Base-by-base conservation (phyloP, 2,329 filamentous ascomycete species). In the Sporothrix mexicana region DNA sequence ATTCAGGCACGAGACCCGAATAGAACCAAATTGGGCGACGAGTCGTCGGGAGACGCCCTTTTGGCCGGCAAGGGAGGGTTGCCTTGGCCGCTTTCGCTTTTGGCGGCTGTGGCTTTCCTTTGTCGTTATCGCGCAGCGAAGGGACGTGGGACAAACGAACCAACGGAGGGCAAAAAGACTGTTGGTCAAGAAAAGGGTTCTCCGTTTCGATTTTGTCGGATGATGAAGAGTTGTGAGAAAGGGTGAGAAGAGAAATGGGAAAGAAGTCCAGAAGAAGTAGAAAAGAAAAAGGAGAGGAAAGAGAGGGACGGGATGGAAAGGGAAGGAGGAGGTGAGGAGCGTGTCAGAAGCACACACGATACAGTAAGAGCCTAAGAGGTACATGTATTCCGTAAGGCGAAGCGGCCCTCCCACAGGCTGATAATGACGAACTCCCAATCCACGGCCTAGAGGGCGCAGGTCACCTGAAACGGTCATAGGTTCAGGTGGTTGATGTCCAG, bases 391-490 rank as follows among this genome's bases (percentile, higher is more conserved):
- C n/a, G 55, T 7, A 36, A 30, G 20, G 36, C 41, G 12, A 12
- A 1, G 17, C 47, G 15, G 51, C 25, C 55, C 55, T 10, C 55
- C 25, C 55, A 59, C 25, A 59, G 55, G 25, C 55, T 43, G 51
- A 55, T 53, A 53, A 30, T 15, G 55, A 41, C 25, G 23, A 36
- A 6, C 30, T 17, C 57, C 6, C 36, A 43, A 36, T 36, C 59
- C 30, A 7, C 30, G 1, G 36, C 36, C 59, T 10, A 64, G 30
- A 61, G 41, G 62, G 66, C 66, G 66, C 47, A 68, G 66, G 66
- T 68, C 66, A 68, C 45, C 66, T 68, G 66, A 68, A 68, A 68
- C 66, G 45, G 23, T 41, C 66, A 68, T 53, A 53, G 47, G 66
- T 55, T 55, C 47, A 68, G 47, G 45, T 36, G 47, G 66, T 55